Evolutionary conservation across 2,329 filamentous ascomycete genomes (phyloP).

Genomic region (Ceratocystis smalleyi): DNA sequence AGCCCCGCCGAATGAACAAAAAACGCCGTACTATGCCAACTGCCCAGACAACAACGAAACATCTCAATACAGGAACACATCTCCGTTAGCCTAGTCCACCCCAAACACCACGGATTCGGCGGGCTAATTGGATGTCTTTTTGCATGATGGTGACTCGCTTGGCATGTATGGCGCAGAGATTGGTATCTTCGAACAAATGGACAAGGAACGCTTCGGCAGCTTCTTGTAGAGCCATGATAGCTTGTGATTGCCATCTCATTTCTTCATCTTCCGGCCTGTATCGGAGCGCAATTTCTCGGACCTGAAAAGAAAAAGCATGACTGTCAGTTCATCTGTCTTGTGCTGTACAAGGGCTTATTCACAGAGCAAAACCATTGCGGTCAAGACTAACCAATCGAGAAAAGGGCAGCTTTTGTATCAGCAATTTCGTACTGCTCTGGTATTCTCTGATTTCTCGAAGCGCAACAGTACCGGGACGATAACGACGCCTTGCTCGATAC

Average conservation of each 20-base stretch:
- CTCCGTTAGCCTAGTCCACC: conserved; percentile 43
- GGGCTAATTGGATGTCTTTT: conserved; percentile 89
- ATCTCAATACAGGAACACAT: background rate
- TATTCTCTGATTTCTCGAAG: conserved; percentile 83
- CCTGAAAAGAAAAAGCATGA: conserved; percentile 24
- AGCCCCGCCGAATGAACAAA: background rate
- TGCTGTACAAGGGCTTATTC: background rate
- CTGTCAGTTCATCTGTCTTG: background rate
- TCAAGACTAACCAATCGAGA: conserved; percentile 46
- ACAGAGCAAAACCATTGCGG: background rate
- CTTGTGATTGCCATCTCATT: conserved; percentile 90
- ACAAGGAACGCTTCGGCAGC: conserved; percentile 92
- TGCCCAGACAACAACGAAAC: background rate
- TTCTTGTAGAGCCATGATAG: conserved; percentile 85
- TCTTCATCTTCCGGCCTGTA: conserved; percentile 49
- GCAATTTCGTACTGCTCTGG: conserved; percentile 75
- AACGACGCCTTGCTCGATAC: conserved; percentile 44
- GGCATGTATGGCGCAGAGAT: conserved; percentile 90
- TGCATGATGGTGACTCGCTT: conserved; percentile 96
- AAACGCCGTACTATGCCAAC: background rate
- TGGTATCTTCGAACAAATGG: conserved; percentile 90
- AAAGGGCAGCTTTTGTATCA: conserved; percentile 69
- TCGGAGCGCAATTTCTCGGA: conserved; percentile 57
- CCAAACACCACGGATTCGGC: conserved; percentile 64
- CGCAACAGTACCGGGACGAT: conserved; percentile 67